Base-by-base conservation (phyloP, 1,284 basidiomycete genomes). In the Ceratobasidium sp. region DNA sequence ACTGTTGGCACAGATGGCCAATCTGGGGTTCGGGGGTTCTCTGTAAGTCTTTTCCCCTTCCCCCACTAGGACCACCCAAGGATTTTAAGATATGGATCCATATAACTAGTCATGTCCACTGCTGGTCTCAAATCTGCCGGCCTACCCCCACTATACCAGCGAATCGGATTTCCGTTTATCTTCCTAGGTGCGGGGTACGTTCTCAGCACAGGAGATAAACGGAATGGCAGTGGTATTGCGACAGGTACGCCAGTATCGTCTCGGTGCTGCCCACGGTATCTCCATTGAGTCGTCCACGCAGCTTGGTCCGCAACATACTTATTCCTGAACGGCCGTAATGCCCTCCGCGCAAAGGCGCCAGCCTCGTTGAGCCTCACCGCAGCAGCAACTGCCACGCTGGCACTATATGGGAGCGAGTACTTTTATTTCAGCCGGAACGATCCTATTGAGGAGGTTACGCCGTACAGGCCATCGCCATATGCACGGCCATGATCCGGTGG, bases 301-400 rank as follows among this genome's bases (percentile, higher is more conserved):
- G 86, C 86, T 1, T 87, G 86, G 86, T 84, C 86, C 9, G 78
- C 87, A 56, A 85, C 82, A 31, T 87, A 87, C 75, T 81, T 87
- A 47, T 80, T 86, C 33, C 73, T 87, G 44, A 84, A 87, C 57
- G 77, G 82, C 2, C 79, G 83, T 29, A 81, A 79, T 48, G 82
- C 85, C 0, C 48, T 83, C 1, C 81, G 76, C 0, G 84, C 84
- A 0, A 79, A 84, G 2, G 81, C 82, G 76, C 76, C 79, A 0
- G 50, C 84, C 0, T 81, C 85, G 19, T 76, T 85, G 17, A 79
- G 80, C 0, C 78, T 87, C 72, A 80, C 81, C 9, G 79, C 76
- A 0, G 84, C 84, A 7, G 80, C 84, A 0, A 74, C 80, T 2
- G 79, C 78, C 8, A 83, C 82, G 57, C 81, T 84, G 0, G 79